Conservation (phyloP, 1,139 yeast genomes). For the Hemisphaericaspora xylofermentans region DNA sequence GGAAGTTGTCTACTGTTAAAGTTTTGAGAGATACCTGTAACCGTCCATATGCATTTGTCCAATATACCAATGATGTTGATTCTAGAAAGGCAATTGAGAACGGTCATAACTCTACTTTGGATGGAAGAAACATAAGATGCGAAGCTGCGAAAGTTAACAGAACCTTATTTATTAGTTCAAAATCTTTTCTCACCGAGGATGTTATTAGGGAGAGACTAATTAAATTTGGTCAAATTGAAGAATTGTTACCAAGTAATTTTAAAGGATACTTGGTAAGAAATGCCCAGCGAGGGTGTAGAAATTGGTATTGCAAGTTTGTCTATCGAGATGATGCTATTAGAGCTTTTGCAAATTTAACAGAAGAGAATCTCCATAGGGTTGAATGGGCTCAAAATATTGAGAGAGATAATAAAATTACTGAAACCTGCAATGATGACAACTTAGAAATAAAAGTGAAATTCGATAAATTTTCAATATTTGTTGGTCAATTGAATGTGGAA, state of each 20-base stretch:
- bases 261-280: slow-evolving; percentile 23
- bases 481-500: slow-evolving; percentile 64
- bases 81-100: slow-evolving; percentile 65
- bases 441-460: slow-evolving; percentile 27
- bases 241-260: slow-evolving; percentile 51
- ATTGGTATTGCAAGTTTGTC: slow-evolving; percentile 81
- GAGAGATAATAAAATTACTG: slow-evolving; percentile 5
- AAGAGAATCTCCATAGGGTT: slow-evolving; percentile 52
- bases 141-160: slow-evolving; percentile 91
- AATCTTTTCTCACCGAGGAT: slow-evolving; percentile 21
- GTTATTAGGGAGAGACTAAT: slow-evolving; percentile 40
- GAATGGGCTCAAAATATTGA: slow-evolving; percentile 88
- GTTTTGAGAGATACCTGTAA: slow-evolving; percentile 80
- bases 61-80: slow-evolving; percentile 69
- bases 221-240: slow-evolving; percentile 74
- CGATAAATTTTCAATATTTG: slow-evolving; percentile 71
- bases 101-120: slow-evolving; percentile 68
- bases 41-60: slow-evolving; percentile 94
- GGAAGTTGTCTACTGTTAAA: slow-evolving; percentile 70
- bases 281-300: slow-evolving; percentile 25
- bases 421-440: slow-evolving; percentile 8
- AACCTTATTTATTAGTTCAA: slow-evolving; percentile 59
- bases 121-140: slow-evolving; percentile 79
- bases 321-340: slow-evolving; percentile 89
- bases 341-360: slow-evolving; percentile 72